Evolutionary conservation across 2,329 filamentous ascomycete genomes (phyloP), one percentile per base, ranked within the genome.

Genomic region (Nigrospora oryzae): DNA sequence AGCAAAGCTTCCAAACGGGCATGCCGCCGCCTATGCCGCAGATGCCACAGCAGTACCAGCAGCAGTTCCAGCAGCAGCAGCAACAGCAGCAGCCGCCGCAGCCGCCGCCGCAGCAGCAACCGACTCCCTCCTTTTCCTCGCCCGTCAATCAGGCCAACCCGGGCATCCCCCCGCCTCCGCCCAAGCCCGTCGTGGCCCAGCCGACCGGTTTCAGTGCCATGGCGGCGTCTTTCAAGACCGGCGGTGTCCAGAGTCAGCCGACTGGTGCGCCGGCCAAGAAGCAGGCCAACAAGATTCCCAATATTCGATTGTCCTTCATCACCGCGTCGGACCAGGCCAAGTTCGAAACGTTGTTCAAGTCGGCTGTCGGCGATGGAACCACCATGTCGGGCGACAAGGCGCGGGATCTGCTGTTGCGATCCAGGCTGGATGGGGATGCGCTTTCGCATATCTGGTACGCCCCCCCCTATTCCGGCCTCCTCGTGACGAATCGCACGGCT

Each of bases 311-410:
- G 49, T 95, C 90, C 3, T 98, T 98, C 64, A 95, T 98, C 59
- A 96, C 91, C 3, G 90, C 88, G 23, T 81, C 85, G 58, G 93
- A 98, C 61, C 93, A 98, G 66, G 79, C 88, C 58, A 96, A 95
- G 68, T 98, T 98, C 57, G 93, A 98, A 71, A 93, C 93, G 46
- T 70, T 98, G 36, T 98, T 98, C 74, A 96, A 93, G 69, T 95
- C 90, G 45, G 91, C 93, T 13, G 89, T 91, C 33, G 89, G 89
- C 32, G 84, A 89, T 53, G 79, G 77, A 57, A 86, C 84, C 55
- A 91, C 90, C 44, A 81, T 98, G 73, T 89, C 89, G 40, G 93
- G 86, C 43, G 91, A 97, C 51, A 94, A 95, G 67, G 91, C 91
- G 23, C 84, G 86, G 56, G 91, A 97, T 63, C 71, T 98, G 37